Base-by-base conservation (phyloP, 2,329 filamentous ascomycete genomes). In the Exophiala alcalophila region DNA sequence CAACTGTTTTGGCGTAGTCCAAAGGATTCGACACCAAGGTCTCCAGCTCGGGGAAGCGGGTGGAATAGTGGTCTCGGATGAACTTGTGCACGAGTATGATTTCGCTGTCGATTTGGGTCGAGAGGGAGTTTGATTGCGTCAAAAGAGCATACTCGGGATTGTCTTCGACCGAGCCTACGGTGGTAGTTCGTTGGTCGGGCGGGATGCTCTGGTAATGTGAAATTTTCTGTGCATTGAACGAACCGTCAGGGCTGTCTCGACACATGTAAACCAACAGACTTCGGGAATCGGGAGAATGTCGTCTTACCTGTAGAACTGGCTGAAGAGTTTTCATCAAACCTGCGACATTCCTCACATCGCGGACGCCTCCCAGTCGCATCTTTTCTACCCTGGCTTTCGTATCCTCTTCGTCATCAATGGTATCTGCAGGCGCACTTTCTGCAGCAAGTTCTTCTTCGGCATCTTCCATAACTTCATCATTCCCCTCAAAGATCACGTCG, bases 71-170 rank as follows among this genome's bases (percentile, higher is more conserved):
- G 59, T 98, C 92, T 59, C 91, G 81, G 47, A 96, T 88, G 65
- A 88, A 94, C 68, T 98, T 98, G 73, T 98, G 92, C 15, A 97
- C 86, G 5, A 92, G 77, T 23, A 86, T 85, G 31, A 97, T 86
- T 65, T 97, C 91, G 61, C 86, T 87, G 56, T 95, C 90, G 55
- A 97, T 96, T 51, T 86, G 84, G 4, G 91, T 94, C 1, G 92
- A 94, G 5, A 94, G 76, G 16, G 83, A 85, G 62, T 95, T 95
- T 11, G 89, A 89, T 62, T 92, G 83, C 23, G 87, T 94, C 44
- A 95, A 70, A 24, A 95, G 79, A 64, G 87, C 81, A 65, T 94
- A 95, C 63, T 94, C 89, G 37, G 88, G 88, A 57, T 94, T 89
- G 60, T 94, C 88, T 66, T 95, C 89, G 58, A 94, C 82, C 41